Percentiles rank a stretch among this genome's conserved stretches.
Conservation (phyloP, 164 flowering plant species). For the Platanus orientalis region DNA sequence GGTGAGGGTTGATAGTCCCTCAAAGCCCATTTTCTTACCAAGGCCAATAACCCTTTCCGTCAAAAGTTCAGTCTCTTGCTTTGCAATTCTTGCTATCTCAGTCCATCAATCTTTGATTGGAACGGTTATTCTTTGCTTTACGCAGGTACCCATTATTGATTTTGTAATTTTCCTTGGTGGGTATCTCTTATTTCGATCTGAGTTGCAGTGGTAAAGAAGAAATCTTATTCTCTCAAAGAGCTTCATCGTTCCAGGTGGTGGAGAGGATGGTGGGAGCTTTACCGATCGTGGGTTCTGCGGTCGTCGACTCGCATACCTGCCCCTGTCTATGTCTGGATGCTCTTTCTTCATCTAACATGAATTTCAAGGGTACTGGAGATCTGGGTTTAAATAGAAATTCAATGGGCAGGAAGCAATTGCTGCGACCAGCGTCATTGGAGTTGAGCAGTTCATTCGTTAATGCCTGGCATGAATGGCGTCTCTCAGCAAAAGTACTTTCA, state of each 20-base stretch:
- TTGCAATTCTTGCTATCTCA: background rate
- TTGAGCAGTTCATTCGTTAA: constrained; percentile 59
- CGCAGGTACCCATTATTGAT: constrained; percentile 2
- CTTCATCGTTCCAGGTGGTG: background rate
- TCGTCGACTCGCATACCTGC: constrained; percentile 48
- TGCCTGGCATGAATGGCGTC: constrained; percentile 40
- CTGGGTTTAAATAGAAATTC: constrained; percentile 25
- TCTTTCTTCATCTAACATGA: constrained; percentile 29
- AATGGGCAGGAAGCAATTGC: constrained; percentile 29
- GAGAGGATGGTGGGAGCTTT: constrained; percentile 59
- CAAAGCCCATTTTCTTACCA: background rate
- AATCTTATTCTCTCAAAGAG: background rate
- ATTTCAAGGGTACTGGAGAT: constrained; percentile 34
- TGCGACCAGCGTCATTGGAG: constrained; percentile 32
- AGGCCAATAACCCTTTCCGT: background rate
- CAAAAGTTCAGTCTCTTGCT: background rate
- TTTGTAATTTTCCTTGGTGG: constrained; percentile 15
- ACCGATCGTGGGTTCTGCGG: constrained; percentile 56
- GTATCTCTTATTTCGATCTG: constrained; percentile 20
- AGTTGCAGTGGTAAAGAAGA: constrained; percentile 2
- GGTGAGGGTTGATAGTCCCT: constrained; percentile 9
- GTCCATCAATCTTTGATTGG: background rate
- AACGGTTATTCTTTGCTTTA: background rate
- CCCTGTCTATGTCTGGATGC: constrained; percentile 65
- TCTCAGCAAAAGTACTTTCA: constrained; percentile 28